Evolutionary conservation across 345 rosid genomes (phyloP).

Genomic region (Arabidopsis suecica): DNA sequence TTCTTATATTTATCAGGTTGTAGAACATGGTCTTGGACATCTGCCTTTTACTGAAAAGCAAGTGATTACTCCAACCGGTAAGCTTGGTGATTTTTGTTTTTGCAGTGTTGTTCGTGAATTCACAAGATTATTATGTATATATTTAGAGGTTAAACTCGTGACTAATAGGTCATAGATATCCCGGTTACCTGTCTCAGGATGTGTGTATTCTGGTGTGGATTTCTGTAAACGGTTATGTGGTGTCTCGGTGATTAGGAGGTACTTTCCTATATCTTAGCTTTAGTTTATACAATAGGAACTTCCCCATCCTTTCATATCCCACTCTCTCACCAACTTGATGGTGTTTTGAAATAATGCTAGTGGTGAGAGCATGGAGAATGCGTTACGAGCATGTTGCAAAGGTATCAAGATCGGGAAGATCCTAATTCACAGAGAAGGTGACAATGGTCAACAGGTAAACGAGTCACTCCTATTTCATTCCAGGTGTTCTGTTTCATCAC

Average conservation of each 20-base stretch:
- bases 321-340: slow-evolving; percentile 25
- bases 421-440: slow-evolving; percentile 96
- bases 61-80: slow-evolving; percentile 96
- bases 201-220: slow-evolving; percentile 97
- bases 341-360: slow-evolving; percentile 47
- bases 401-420: slow-evolving; percentile 98
- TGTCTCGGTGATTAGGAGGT: slow-evolving; percentile 98
- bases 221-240: slow-evolving; percentile 99
- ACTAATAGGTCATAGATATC: slow-evolving; percentile 9
- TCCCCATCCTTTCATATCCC: neutral
- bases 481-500: neutral
- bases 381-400: slow-evolving; percentile 97
- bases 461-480: slow-evolving; percentile 14
- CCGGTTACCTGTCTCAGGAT: slow-evolving; percentile 57
- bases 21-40: slow-evolving; percentile 98
- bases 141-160: neutral
- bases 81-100: slow-evolving; percentile 32
- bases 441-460: slow-evolving; percentile 91
- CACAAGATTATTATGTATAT: neutral
- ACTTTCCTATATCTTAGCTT: slow-evolving; percentile 41
- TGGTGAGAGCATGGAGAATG: slow-evolving; percentile 99
- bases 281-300: slow-evolving; percentile 17
- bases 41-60: slow-evolving; percentile 97
- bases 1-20: slow-evolving; percentile 62
- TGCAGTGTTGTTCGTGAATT: slow-evolving; percentile 25